These are phyloP conservation scores for Carex arenaria DNA, from an alignment of 202 grass and related monocot genomes.

Conservation along the genomic window DNA sequence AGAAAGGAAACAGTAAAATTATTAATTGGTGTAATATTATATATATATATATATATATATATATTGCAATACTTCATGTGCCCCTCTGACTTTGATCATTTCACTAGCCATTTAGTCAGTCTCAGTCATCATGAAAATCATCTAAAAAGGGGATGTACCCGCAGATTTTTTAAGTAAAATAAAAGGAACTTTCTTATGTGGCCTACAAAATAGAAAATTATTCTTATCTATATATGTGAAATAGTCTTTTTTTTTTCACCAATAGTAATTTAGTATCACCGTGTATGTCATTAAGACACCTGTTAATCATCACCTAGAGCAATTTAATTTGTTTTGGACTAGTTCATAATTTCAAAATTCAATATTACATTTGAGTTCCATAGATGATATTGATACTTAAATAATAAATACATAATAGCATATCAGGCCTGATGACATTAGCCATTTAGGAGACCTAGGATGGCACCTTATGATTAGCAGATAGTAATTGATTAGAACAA, in stretches of 20 bases:
- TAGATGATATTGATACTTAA: no score
- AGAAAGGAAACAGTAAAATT: background rate
- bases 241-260: background rate
- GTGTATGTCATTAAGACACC: background rate
- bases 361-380: no score
- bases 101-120: conserved; percentile 6
- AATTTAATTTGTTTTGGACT: no score
- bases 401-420: no score
- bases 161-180: background rate
- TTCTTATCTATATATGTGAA: background rate
- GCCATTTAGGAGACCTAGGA: background rate
- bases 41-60: background rate
- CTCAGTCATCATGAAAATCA: background rate
- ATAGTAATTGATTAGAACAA: background rate
- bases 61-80: background rate
- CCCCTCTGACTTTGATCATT: conserved; percentile 7
- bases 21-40: background rate
- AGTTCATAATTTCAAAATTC: no score
- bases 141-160: background rate
- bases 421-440: no score
- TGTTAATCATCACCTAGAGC: background rate
- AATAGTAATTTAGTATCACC: background rate
- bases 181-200: background rate
- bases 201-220: background rate
- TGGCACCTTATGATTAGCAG: background rate